These are phyloP conservation scores for Epichloe festucae DNA, from an alignment of 2,329 filamentous ascomycete species.

Conservation along the genomic window DNA sequence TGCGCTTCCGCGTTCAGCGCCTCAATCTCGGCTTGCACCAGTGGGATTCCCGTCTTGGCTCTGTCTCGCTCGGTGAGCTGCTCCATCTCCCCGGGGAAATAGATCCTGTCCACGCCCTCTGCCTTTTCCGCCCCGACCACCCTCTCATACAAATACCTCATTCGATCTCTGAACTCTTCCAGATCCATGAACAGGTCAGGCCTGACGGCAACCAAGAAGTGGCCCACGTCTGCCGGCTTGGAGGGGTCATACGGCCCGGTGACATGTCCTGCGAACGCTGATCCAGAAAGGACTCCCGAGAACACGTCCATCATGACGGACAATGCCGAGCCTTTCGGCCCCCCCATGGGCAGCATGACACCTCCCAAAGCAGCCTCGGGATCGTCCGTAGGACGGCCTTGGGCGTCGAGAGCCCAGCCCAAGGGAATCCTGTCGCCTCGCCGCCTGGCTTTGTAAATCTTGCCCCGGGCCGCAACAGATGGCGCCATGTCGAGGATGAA, in stretches of 20 bases:
- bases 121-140: conserved; percentile 42
- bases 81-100: conserved; percentile 51
- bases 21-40: conserved; percentile 42
- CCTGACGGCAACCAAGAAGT: conserved; percentile 61
- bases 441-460: conserved; percentile 57
- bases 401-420: conserved; percentile 63
- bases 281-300: conserved; percentile 68
- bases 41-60: conserved; percentile 42
- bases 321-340: conserved; percentile 66
- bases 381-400: conserved; percentile 59
- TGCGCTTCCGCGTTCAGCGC: conserved; percentile 40
- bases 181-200: conserved; percentile 61
- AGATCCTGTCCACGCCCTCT: conserved; percentile 43
- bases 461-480: conserved; percentile 55
- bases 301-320: conserved; percentile 86
- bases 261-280: conserved; percentile 66
- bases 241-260: conserved; percentile 64
- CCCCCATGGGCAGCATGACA: conserved; percentile 78
- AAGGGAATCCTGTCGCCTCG: conserved; percentile 55
- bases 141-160: conserved; percentile 40
- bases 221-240: conserved; percentile 56
- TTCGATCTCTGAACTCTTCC: conserved; percentile 54
- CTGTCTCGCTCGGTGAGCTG: conserved; percentile 39
- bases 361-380: conserved; percentile 58
- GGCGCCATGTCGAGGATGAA: conserved; percentile 72